Evolutionary conservation across 768 basidiomycete genomes (phyloP).

Genomic region (Lyophyllum decastes): DNA sequence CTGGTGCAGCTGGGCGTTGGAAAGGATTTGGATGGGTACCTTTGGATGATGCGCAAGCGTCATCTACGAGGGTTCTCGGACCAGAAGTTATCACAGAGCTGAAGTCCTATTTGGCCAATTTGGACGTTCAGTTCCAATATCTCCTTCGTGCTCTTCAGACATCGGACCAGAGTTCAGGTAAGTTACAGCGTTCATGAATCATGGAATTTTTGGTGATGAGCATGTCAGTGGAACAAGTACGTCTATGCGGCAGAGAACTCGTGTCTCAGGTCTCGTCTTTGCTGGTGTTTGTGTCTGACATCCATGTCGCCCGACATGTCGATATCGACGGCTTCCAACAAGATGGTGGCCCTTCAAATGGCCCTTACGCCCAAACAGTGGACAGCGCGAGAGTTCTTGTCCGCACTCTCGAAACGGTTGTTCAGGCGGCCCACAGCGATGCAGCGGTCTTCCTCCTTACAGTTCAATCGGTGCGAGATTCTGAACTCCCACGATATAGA

Average conservation of each 20-base stretch:
- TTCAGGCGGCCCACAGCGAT: conserved; percentile 79
- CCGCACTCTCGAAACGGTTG: conserved; percentile 65
- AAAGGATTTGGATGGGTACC: conserved; percentile 84
- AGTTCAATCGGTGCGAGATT: conserved; percentile 52
- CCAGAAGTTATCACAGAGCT: conserved; percentile 58
- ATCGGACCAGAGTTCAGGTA: conserved; percentile 39
- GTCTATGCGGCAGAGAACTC: conserved; percentile 46
- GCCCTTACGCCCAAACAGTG: conserved; percentile 63
- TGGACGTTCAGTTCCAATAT: conserved; percentile 52
- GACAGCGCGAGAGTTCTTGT: conserved; percentile 68
- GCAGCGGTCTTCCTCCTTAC: conserved; percentile 58
- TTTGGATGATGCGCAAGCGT: conserved; percentile 47
- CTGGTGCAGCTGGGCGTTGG: conserved; percentile 76
- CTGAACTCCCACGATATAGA: conserved; percentile 30
- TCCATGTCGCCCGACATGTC: conserved; percentile 79
- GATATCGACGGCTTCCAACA: conserved; percentile 77
- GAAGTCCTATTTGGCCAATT: conserved; percentile 41
- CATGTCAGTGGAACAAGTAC: conserved; percentile 41
- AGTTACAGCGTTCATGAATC: conserved; percentile 10
- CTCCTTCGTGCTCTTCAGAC: conserved; percentile 35
- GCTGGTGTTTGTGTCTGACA: conserved; percentile 60
- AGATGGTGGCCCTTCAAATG: conserved; percentile 46
- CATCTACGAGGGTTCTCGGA: conserved; percentile 49
- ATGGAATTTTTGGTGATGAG: not conserved
- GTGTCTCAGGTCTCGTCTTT: conserved; percentile 60